phyloP scores from a whole-genome alignment of 805 yeast genomes.

The Candida alai region DNA sequence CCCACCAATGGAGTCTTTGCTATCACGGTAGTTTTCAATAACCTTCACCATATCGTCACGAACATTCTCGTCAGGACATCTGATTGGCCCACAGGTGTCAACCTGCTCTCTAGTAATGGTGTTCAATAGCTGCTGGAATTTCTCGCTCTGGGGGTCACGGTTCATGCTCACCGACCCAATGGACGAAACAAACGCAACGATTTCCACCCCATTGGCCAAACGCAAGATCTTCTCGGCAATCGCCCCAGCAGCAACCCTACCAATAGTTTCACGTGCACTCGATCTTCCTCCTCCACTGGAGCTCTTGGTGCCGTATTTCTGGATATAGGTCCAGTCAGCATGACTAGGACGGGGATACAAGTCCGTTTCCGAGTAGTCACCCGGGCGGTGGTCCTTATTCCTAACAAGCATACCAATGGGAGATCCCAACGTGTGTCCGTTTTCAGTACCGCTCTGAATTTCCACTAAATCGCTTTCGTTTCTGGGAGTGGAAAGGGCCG shows the following conservation, averaged over 20 bases:
- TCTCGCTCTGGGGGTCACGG: constrained; percentile 61
- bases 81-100: constrained; percentile 82
- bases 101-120: constrained; percentile 85
- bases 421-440: constrained; percentile 86
- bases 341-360: constrained; percentile 96
- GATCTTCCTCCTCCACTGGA: constrained; percentile 97
- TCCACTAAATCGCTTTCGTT: constrained; percentile 91
- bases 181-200: constrained; percentile 94
- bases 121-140: constrained; percentile 63
- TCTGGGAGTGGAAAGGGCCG: constrained; percentile 88
- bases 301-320: constrained; percentile 89
- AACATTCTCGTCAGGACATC: constrained; percentile 80
- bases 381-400: constrained; percentile 96
- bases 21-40: constrained; percentile 81
- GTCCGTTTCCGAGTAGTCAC: constrained; percentile 94
- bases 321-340: constrained; percentile 91
- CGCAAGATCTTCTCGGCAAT: constrained; percentile 88
- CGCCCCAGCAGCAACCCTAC: constrained; percentile 98
- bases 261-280: constrained; percentile 96
- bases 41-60: constrained; percentile 80
- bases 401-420: constrained; percentile 92
- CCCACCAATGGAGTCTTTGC: constrained; percentile 94
- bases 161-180: constrained; percentile 80
- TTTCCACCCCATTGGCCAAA: constrained; percentile 78
- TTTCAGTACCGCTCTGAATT: constrained; percentile 93